Evolutionary conservation across 2,329 filamentous ascomycete species (phyloP).

Genomic region (Venturia oleaginea): DNA sequence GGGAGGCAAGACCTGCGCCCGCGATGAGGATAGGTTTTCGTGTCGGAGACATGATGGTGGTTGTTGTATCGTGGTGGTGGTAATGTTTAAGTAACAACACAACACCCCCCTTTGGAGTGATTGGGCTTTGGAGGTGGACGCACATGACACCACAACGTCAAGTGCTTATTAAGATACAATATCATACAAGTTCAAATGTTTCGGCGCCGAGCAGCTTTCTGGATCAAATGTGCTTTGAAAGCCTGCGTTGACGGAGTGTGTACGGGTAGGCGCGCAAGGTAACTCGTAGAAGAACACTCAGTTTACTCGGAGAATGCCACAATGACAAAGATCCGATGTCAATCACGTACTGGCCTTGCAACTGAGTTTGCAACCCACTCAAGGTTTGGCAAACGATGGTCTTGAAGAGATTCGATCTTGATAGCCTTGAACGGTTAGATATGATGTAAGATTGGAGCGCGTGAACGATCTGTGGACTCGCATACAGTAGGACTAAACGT

Average conservation of each 20-base stretch:
- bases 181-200: neutral
- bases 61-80: neutral
- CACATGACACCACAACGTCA: too few species aligned
- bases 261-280: neutral
- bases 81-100: neutral
- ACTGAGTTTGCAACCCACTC: neutral
- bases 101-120: too few species aligned
- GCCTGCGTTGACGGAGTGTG: neutral
- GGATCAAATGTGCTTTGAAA: neutral
- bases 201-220: neutral
- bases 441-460: too few species aligned
- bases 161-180: too few species aligned
- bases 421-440: too few species aligned
- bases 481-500: too few species aligned
- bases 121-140: too few species aligned
- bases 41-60: slow-evolving; percentile 14
- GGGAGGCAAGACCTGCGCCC: slow-evolving; percentile 31
- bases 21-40: slow-evolving; percentile 34
- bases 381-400: neutral
- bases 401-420: neutral
- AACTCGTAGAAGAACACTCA: too few species aligned
- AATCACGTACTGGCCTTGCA: neutral
- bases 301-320: neutral
- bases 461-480: too few species aligned
- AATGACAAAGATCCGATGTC: neutral